Evolutionary conservation across 495 filamentous ascomycete genomes (phyloP).

Genomic region (Monascus purpureus): DNA sequence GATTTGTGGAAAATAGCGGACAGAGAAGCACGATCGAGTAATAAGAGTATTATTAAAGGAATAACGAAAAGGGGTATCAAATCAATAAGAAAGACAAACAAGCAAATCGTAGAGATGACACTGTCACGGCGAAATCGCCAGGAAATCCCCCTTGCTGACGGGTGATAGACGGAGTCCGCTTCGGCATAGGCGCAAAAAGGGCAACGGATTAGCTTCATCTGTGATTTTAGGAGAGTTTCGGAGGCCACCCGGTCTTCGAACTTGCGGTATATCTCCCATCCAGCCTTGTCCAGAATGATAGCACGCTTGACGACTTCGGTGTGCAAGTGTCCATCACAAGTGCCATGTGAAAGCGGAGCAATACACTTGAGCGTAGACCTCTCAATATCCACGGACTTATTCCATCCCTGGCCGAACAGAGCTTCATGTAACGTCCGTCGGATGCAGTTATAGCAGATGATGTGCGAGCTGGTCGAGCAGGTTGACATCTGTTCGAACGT

Average conservation of each 20-base stretch:
- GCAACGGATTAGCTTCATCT: constrained; percentile 66
- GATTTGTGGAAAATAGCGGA: constrained; percentile 34
- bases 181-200: constrained; percentile 89
- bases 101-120: constrained; percentile 19
- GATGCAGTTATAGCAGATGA: constrained; percentile 79
- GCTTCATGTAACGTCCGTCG: constrained; percentile 66
- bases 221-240: constrained; percentile 54
- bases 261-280: constrained; percentile 51
- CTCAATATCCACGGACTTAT: constrained; percentile 56
- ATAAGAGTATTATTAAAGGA: constrained; percentile 29
- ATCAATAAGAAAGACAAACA: constrained; percentile 27
- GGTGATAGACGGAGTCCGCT: constrained; percentile 62
- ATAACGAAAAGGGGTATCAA: constrained; percentile 39
- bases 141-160: constrained; percentile 22
- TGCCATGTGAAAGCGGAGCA: constrained; percentile 46
- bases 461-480: constrained; percentile 58
- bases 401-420: constrained; percentile 86
- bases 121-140: constrained; percentile 41
- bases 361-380: constrained; percentile 66
- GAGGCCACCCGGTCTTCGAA: constrained; percentile 65
- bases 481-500: constrained; percentile 71
- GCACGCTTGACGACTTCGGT: constrained; percentile 54
- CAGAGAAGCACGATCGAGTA: constrained; percentile 25
- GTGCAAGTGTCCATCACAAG: constrained; percentile 62
- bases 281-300: constrained; percentile 49